phyloP scores from a whole-genome alignment of 345 rosid species.

The Lumnitzera littorea region DNA sequence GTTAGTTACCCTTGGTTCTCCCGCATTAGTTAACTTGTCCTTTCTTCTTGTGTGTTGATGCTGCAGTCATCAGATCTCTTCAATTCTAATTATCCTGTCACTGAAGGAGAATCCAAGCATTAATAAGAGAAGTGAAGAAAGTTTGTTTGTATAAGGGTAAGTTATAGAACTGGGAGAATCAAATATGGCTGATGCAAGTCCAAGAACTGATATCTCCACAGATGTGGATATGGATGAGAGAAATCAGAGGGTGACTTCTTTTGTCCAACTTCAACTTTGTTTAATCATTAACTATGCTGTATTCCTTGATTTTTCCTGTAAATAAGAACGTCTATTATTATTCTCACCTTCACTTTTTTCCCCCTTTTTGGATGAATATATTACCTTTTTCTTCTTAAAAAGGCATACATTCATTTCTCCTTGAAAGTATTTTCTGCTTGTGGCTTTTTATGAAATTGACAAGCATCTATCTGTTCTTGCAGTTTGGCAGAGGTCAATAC shows the following conservation, averaged over 20 bases:
- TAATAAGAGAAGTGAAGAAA: conserved; percentile 25
- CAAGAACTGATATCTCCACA: conserved; percentile 63
- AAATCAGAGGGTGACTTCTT: conserved; percentile 45
- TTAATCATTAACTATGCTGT: neutral
- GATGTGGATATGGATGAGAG: conserved; percentile 74
- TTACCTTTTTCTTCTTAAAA: neutral
- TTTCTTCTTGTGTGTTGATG: too few species aligned
- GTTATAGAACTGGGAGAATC: conserved; percentile 38
- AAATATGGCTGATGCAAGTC: conserved; percentile 82
- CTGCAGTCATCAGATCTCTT: too few species aligned
- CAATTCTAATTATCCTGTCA: neutral
- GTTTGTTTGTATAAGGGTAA: conserved; percentile 23
- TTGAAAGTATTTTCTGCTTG: too few species aligned
- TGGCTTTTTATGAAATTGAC: too few species aligned
- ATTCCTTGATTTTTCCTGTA: neutral
- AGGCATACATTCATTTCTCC: too few species aligned
- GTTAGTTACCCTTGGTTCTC: too few species aligned
- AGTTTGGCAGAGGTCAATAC: conserved; percentile 47
- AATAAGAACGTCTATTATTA: too few species aligned
- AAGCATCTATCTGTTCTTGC: conserved; percentile 11
- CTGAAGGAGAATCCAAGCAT: conserved; percentile 17
- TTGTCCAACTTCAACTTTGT: conserved; percentile 10
- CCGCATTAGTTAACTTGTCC: too few species aligned
- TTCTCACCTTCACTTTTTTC: neutral
- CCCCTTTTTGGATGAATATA: too few species aligned